Evolutionary conservation across 306 rosid genomes (phyloP), one percentile per base, ranked within the genome.

Genomic region (Quercus mongolica): DNA sequence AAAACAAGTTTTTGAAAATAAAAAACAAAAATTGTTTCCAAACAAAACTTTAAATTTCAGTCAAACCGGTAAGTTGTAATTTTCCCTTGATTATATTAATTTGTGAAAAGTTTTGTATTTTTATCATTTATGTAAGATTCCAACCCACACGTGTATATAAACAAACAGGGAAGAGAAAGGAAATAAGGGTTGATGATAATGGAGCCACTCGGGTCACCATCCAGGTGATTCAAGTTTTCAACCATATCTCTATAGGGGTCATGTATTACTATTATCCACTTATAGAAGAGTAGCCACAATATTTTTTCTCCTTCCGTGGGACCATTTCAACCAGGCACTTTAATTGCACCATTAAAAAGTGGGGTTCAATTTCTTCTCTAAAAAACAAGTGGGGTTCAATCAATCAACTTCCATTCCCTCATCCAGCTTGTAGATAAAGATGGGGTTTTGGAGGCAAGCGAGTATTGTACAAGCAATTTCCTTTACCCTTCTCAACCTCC

Each of bases 221-320:
- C 90, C 90, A 83, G 87, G 93, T 76, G 86, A 84, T 87, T 87
- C 86, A 79, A 80, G 86, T 62, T 81, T 87, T 88, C 87, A 79
- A 80, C 87, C 62, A 82, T 76, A 85, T 91, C 85, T 83, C 31
- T 64, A 81, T 63, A 65, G 33, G 78, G 31, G 71, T 69, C 4
- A 75, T 83, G 77, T 72, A 82, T 79, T 51, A 83, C 85, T 74
- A 82, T 79, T 51, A 85, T 86, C 84, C 80, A 74, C 80, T 76
- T 31, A 62, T 81, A 79, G 80, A 79, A 79, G 71, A 81, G 74
- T 71, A 81, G 73, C 82, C 82, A 84, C 83, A 85, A 61, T 62
- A 74, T 59, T 56, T 74, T 72, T 15, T 41, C 46, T 41, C 46
- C 65, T 21, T 31, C 7, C 1, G 77, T 82, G 80, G 94, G 89